Conservation (phyloP, 176 grass and related monocot species). For the Eleusine indica region DNA sequence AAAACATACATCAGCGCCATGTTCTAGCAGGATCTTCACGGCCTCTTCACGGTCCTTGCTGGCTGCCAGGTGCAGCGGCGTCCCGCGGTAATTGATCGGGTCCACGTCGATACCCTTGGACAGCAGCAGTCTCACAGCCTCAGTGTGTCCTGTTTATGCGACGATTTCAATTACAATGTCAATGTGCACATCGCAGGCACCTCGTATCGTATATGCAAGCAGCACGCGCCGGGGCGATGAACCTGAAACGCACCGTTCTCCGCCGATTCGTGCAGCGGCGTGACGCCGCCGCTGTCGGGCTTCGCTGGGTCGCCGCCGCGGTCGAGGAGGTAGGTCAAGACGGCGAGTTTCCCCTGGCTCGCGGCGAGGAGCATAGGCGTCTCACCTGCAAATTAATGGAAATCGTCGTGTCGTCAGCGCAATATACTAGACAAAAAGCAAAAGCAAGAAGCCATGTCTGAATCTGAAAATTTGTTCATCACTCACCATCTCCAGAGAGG, state of each 20-base stretch:
- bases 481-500: not conserved
- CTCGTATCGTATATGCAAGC: no score
- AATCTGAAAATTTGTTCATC: no score
- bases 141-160: conserved; percentile 10
- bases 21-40: conserved; percentile 46
- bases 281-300: conserved; percentile 18
- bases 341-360: not conserved
- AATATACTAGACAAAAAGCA: no score
- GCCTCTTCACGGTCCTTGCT: not conserved
- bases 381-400: conserved; percentile 16
- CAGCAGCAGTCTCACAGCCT: conserved; percentile 33
- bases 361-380: conserved; percentile 29
- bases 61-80: conserved; percentile 46
- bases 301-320: conserved; percentile 37
- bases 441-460: no score
- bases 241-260: conserved; percentile 21
- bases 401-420: no score
- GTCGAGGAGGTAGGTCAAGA: conserved; percentile 41
- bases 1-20: conserved; percentile 49
- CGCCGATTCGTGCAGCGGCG: conserved; percentile 45
- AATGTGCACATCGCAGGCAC: no score
- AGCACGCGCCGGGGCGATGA: no score
- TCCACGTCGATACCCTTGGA: conserved; percentile 51
- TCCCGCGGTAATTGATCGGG: conserved; percentile 4
- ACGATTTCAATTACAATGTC: no score